These are phyloP conservation scores for Rhodamnia argentea DNA, from an alignment of 345 rosid species.

Conservation along the genomic window DNA sequence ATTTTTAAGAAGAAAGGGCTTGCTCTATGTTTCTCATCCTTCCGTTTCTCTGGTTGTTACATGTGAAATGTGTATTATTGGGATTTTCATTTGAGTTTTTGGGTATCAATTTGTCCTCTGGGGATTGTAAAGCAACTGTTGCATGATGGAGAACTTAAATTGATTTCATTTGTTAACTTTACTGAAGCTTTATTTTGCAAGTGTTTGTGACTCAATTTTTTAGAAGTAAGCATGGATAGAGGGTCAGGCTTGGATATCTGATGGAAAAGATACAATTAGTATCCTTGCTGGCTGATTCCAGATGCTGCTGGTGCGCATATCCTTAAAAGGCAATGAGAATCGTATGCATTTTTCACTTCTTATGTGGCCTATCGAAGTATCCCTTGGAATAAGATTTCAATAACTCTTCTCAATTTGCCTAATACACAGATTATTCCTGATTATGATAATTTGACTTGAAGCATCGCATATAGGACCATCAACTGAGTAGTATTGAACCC, in stretches of 20 bases:
- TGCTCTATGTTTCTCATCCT: background rate
- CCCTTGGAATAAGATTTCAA: background rate
- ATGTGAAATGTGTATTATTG: background rate
- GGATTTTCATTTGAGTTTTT: background rate
- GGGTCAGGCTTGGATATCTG: background rate
- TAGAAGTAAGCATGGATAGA: background rate
- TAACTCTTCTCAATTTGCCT: background rate
- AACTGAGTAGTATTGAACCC: background rate
- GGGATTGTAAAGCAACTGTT: background rate
- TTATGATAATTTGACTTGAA: too few relatives aligned
- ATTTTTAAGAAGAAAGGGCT: background rate
- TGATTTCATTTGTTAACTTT: background rate
- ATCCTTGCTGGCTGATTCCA: background rate
- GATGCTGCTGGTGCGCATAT: background rate
- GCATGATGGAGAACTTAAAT: background rate
- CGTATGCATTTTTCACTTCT: background rate
- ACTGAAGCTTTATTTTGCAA: background rate
- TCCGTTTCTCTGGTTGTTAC: background rate
- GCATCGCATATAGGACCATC: background rate
- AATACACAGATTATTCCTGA: background rate
- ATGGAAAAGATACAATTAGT: background rate
- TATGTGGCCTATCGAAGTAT: background rate
- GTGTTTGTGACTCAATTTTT: background rate
- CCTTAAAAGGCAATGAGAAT: background rate
- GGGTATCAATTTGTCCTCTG: background rate